A percentile compares a stretch with the other conserved stretches of the same genome.
phyloP scores from a whole-genome alignment of 2,329 filamentous ascomycete genomes.

The Xylariaceae sp. region DNA sequence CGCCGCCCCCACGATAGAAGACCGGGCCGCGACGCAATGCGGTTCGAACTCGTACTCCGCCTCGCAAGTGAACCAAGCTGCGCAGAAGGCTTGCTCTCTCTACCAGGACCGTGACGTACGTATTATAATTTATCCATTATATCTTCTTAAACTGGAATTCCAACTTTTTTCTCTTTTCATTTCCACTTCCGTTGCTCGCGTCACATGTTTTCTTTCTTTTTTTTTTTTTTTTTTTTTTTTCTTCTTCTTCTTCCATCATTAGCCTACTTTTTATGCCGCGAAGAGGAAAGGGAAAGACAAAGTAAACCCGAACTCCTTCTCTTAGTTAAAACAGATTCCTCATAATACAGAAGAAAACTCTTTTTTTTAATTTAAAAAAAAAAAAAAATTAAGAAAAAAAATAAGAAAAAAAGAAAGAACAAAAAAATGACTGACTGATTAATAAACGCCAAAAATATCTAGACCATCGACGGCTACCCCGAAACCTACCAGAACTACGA shows the following conservation, averaged over 20 bases:
- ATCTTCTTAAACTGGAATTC: background rate
- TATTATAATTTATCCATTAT: background rate
- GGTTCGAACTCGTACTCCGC: conserved; percentile 48
- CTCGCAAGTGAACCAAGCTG: conserved; percentile 44
- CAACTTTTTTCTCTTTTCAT: background rate
- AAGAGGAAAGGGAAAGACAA: background rate
- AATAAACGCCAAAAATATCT: no score
- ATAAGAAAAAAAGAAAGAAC: background rate
- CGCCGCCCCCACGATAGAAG: conserved; percentile 31
- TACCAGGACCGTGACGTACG: conserved; percentile 38
- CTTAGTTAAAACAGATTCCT: background rate
- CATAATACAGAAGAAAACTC: background rate
- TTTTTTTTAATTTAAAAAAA: no score
- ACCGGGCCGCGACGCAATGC: conserved; percentile 46
- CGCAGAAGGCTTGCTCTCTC: conserved; percentile 46
- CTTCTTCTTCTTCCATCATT: background rate
- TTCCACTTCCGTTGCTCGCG: no score
- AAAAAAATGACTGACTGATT: no score
- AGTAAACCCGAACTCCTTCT: background rate
- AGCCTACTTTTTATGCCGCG: no score
- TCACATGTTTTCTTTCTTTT: no score
- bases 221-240: background rate
- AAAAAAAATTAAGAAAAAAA: background rate
- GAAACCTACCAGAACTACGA: conserved; percentile 58
- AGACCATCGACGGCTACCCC: conserved; percentile 49